A percentile compares a stretch with the other conserved stretches of the same genome.
These are phyloP conservation scores for Gaultheria prostrata DNA, from an alignment of 148 eudicot species.

Conservation along the genomic window DNA sequence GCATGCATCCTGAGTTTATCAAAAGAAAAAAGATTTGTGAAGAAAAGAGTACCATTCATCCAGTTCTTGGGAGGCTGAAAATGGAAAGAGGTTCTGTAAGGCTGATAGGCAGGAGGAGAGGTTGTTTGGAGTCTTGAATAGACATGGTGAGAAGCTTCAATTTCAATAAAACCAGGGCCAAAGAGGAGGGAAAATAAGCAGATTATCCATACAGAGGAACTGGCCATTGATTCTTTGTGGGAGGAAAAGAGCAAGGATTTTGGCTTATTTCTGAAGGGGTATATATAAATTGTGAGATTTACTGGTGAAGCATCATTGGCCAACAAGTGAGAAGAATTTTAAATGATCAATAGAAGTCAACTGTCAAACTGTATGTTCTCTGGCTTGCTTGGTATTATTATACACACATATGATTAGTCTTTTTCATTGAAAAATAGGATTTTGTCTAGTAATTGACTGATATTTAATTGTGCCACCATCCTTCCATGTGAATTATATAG, in stretches of 20 bases:
- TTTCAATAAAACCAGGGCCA: slow-evolving; percentile 8
- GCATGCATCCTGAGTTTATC: not conserved
- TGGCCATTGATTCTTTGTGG: not conserved
- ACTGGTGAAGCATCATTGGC: not conserved
- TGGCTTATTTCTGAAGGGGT: not conserved
- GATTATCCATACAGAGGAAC: slow-evolving; percentile 7
- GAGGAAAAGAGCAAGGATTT: not conserved
- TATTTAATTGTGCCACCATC: not conserved
- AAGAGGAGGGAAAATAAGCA: slow-evolving; percentile 9
- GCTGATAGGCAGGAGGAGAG: slow-evolving; percentile 17
- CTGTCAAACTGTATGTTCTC: not conserved
- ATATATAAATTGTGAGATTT: not conserved
- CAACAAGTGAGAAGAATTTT: not conserved
- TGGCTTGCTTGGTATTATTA: not conserved
- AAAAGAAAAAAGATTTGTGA: not conserved
- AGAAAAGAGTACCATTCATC: slow-evolving; percentile 50
- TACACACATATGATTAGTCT: not conserved
- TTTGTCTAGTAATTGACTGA: not conserved
- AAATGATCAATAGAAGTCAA: not conserved
- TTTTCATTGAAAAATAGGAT: not conserved
- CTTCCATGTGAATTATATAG: not conserved
- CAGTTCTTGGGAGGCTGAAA: slow-evolving; percentile 65
- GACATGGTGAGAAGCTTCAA: slow-evolving; percentile 35
- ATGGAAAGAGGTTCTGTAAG: slow-evolving; percentile 52
- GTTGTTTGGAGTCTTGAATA: slow-evolving; percentile 10